Conservation (phyloP, 805 yeast genomes). For the Suhomyces pyralidae region DNA sequence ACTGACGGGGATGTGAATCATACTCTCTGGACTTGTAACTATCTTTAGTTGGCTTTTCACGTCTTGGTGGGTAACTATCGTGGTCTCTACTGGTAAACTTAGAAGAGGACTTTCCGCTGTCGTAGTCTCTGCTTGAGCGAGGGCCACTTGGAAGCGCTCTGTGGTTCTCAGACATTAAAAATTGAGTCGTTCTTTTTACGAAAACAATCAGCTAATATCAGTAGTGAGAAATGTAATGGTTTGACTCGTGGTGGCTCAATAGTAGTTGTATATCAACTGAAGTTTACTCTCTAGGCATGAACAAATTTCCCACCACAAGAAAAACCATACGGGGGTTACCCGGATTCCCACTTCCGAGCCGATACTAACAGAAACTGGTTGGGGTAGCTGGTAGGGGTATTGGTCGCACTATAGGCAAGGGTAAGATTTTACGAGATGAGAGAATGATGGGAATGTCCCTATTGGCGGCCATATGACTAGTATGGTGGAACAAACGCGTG, state of each 20-base stretch:
- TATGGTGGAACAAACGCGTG: neutral
- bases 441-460: neutral
- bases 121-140: conserved; percentile 17
- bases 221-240: neutral
- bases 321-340: neutral
- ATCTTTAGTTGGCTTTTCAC: neutral
- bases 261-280: neutral
- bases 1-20: neutral
- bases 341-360: neutral
- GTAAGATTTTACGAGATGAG: neutral
- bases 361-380: neutral
- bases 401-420: neutral
- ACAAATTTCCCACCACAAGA: neutral
- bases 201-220: neutral
- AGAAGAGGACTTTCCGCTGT: conserved; percentile 1
- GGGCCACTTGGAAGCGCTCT: conserved; percentile 31
- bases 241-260: neutral
- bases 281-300: neutral
- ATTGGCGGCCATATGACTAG: neutral
- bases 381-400: neutral
- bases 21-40: neutral
- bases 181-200: neutral
- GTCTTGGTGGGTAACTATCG: neutral
- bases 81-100: neutral
- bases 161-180: conserved; percentile 30